Evolutionary conservation across 2,329 filamentous ascomycete genomes (phyloP).

Genomic region (Penicillium sp.): DNA sequence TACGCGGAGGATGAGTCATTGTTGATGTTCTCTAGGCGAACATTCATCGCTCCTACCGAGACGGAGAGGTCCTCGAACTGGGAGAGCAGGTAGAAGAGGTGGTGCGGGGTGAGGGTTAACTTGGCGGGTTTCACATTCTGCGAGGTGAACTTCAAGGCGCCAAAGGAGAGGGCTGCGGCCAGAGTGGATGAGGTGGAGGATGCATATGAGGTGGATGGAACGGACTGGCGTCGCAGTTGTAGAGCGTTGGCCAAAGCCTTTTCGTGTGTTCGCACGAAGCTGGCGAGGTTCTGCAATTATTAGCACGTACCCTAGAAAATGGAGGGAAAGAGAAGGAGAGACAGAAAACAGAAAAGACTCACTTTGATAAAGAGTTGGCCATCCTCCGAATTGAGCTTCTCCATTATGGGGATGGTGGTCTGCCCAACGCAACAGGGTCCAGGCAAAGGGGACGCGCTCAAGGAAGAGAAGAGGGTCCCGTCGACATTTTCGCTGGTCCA

Average conservation of each 20-base stretch:
- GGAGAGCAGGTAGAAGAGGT: constrained; percentile 93
- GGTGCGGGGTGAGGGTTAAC: constrained; percentile 88
- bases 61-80: constrained; percentile 92
- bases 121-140: constrained; percentile 84
- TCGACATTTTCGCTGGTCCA: constrained; percentile 31
- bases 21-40: constrained; percentile 90
- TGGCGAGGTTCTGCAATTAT: constrained; percentile 73
- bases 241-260: constrained; percentile 94
- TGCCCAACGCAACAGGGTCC: constrained; percentile 26
- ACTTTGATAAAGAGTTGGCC: constrained; percentile 49
- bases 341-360: constrained; percentile 15
- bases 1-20: constrained; percentile 82
- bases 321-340: not conserved
- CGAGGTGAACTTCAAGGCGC: constrained; percentile 78
- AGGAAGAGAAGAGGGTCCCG: constrained; percentile 23
- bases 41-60: constrained; percentile 90
- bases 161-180: constrained; percentile 80
- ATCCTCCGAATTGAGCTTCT: constrained; percentile 49
- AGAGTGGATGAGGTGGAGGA: constrained; percentile 69
- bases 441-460: constrained; percentile 32
- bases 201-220: constrained; percentile 56
- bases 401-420: constrained; percentile 35
- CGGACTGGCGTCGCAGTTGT: constrained; percentile 71
- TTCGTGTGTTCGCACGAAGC: constrained; percentile 95
- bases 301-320: not conserved